A percentile compares a stretch with the other conserved stretches of the same genome.
Conservation (phyloP, 495 filamentous ascomycete species). For the Entonaema liquescens region DNA sequence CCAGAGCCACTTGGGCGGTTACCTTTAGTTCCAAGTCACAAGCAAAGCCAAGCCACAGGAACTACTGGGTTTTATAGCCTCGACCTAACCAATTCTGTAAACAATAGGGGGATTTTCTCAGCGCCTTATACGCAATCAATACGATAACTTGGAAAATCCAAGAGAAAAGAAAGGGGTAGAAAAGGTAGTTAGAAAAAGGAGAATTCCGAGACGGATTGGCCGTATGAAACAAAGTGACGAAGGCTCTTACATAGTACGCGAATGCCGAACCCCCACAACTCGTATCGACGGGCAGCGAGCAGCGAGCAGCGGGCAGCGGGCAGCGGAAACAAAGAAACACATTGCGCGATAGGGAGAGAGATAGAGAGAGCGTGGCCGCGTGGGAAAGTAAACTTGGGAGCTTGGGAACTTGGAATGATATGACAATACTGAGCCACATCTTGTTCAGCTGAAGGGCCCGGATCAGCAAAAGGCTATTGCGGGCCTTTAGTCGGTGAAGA, state of each 20-base stretch:
- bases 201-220: slow-evolving; percentile 10
- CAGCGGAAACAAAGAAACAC: slow-evolving; percentile 17
- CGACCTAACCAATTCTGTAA: slow-evolving; percentile 25
- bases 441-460: slow-evolving; percentile 38
- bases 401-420: slow-evolving; percentile 11
- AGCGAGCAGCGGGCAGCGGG: too few species aligned
- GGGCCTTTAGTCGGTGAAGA: slow-evolving; percentile 33
- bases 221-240: slow-evolving; percentile 21
- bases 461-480: slow-evolving; percentile 36
- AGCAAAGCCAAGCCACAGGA: slow-evolving; percentile 33
- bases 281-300: slow-evolving; percentile 26
- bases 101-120: neutral
- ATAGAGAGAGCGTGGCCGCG: slow-evolving; percentile 7
- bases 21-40: slow-evolving; percentile 19
- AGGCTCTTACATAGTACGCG: slow-evolving; percentile 14
- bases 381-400: neutral
- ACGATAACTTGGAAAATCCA: slow-evolving; percentile 6
- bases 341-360: slow-evolving; percentile 33
- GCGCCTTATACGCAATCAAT: slow-evolving; percentile 10
- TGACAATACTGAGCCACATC: slow-evolving; percentile 36
- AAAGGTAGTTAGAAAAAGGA: slow-evolving; percentile 3
- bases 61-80: slow-evolving; percentile 27
- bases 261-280: slow-evolving; percentile 35
- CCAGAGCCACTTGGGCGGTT: too few species aligned
- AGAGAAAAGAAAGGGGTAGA: slow-evolving; percentile 10